phyloP scores from a whole-genome alignment of 2,329 filamentous ascomycete genomes.

The Fusarium sp. region DNA sequence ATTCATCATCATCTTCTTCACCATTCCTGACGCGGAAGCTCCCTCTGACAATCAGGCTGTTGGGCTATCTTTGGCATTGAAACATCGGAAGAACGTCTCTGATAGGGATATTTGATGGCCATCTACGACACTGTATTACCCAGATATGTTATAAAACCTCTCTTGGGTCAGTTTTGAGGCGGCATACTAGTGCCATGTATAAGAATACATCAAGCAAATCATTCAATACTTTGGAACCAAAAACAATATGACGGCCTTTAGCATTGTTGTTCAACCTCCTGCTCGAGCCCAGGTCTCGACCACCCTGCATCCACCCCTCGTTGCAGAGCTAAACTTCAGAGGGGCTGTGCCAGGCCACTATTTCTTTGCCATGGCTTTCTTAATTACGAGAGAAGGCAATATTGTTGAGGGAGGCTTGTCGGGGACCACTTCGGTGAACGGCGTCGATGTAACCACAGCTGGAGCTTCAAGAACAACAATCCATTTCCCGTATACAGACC shows the following conservation, averaged over 20 bases:
- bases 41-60: not conserved
- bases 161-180: not conserved
- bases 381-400: slow-evolving; percentile 30
- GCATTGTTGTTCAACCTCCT: slow-evolving; percentile 42
- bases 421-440: slow-evolving; percentile 32
- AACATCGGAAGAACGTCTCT: not conserved
- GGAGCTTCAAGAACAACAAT: slow-evolving; percentile 15
- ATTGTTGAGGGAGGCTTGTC: slow-evolving; percentile 33
- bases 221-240: not conserved
- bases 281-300: slow-evolving; percentile 19
- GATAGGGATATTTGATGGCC: not conserved
- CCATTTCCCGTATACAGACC: slow-evolving; percentile 41
- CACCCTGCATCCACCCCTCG: slow-evolving; percentile 37
- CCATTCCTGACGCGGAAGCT: not conserved
- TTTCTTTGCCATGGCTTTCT: slow-evolving; percentile 43
- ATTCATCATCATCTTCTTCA: not conserved
- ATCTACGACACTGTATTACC: not conserved
- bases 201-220: not conserved
- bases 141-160: slow-evolving; percentile 8
- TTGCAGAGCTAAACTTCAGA: slow-evolving; percentile 27
- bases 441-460: slow-evolving; percentile 13
- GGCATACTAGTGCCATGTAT: slow-evolving; percentile 9
- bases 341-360: slow-evolving; percentile 7
- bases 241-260: slow-evolving; percentile 20
- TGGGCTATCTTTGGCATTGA: not conserved